Evolutionary conservation across 2,329 filamentous ascomycete species (phyloP).

Genomic region (Grosmannia serpens): DNA sequence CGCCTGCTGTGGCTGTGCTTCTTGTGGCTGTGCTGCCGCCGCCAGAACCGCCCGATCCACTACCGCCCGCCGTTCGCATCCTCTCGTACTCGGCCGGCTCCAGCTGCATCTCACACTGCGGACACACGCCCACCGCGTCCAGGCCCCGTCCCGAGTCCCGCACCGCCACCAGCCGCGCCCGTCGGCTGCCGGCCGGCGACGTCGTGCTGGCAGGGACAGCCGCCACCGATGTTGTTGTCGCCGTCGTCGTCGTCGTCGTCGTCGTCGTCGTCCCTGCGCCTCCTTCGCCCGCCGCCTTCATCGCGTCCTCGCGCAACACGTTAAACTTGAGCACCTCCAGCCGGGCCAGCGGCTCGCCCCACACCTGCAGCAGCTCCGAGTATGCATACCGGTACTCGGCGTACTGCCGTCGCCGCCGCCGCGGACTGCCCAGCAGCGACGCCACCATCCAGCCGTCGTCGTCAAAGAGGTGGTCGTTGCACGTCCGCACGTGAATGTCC

Average conservation of each 20-base stretch:
- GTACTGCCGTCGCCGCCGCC: conserved; percentile 30
- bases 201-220: no score
- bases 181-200: conserved; percentile 23
- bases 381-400: conserved; percentile 53
- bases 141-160: conserved; percentile 43
- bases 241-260: conserved; percentile 5
- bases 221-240: conserved; percentile 19
- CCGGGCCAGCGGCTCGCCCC: conserved; percentile 49
- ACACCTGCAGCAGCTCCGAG: conserved; percentile 57
- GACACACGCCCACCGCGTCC: conserved; percentile 52
- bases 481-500: conserved; percentile 40
- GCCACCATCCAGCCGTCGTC: conserved; percentile 54
- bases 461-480: conserved; percentile 55
- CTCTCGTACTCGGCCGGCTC: conserved; percentile 39
- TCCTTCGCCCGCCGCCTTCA: conserved; percentile 9
- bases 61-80: not conserved
- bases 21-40: not conserved
- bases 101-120: conserved; percentile 49
- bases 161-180: conserved; percentile 38
- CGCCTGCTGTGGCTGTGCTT: conserved; percentile 14
- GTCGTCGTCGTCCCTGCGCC: conserved; percentile 14
- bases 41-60: not conserved
- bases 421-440: conserved; percentile 43
- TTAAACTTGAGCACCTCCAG: conserved; percentile 62
- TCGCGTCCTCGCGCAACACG: conserved; percentile 39